Conservation (phyloP, 768 basidiomycete genomes). For the Agaricus bisporus region DNA sequence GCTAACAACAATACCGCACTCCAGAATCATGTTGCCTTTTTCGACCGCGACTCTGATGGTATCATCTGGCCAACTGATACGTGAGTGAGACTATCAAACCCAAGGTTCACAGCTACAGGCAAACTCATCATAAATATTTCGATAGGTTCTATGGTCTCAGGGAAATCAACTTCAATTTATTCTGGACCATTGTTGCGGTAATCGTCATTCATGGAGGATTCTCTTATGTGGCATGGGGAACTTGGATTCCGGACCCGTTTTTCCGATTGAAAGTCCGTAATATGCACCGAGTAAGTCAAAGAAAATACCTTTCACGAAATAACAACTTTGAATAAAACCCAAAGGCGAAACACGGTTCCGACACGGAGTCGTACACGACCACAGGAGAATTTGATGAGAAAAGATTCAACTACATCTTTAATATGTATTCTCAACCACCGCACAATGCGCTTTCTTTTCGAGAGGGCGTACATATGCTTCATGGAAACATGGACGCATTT, state of each 20-base stretch:
- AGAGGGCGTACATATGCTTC: constrained; percentile 35
- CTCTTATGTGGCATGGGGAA: constrained; percentile 33
- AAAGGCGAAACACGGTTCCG: constrained; percentile 39
- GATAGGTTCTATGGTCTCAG: constrained; percentile 32
- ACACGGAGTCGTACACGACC: constrained; percentile 30
- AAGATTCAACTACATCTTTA: constrained; percentile 33
- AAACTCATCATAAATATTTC: background rate
- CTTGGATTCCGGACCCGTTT: constrained; percentile 34
- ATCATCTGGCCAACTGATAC: constrained; percentile 42
- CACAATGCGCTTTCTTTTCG: constrained; percentile 31
- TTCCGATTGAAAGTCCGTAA: constrained; percentile 34
- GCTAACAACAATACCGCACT: constrained; percentile 28
- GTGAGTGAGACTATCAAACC: constrained; percentile 19
- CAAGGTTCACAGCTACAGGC: background rate
- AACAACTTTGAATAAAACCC: too few species aligned
- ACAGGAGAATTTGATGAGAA: constrained; percentile 33
- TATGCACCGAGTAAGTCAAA: constrained; percentile 29
- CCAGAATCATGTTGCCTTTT: constrained; percentile 38
- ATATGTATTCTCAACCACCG: constrained; percentile 33
- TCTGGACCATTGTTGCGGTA: constrained; percentile 29
- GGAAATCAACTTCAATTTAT: constrained; percentile 30
- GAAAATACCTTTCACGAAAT: too few species aligned
- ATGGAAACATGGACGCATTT: constrained; percentile 31
- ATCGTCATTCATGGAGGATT: constrained; percentile 32
- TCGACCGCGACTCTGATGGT: constrained; percentile 38